Evolutionary conservation across 2,329 filamentous ascomycete species (phyloP), one percentile per base, ranked within the genome.

Genomic region (Tolypocladium amazonense): DNA sequence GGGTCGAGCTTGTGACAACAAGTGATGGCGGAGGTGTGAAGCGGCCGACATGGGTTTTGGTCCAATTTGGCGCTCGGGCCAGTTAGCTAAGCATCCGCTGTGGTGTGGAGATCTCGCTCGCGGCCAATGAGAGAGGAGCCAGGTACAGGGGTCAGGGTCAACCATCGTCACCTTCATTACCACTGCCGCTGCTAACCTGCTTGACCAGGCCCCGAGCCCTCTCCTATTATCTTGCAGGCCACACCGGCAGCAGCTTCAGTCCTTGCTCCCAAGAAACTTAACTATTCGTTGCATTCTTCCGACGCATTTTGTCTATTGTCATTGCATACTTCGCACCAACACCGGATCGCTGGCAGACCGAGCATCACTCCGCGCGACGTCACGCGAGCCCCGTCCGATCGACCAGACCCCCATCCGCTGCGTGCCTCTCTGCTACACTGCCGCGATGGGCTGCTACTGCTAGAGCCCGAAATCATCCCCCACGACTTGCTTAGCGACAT

Each of bases 391-490:
- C 12, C 15, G 23, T 23, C 55, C 30, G 8, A 15, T 35, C 50
- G 33, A 39, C 8, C 50, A 33, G 35, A 25, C 9, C 37, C 45
- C 56, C 47, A 60, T n/a, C 30, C n/a, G 12, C 27, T 38, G 38
- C 57, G 58, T 56, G 56, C 62, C 61, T 20, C 9, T 38, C 41
- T 35, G 4, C n/a, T 30, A 14, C 41, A 33, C 39, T 45, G 62
- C 56, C 63, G 69, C 63, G 63, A 72, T 73, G 70, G 56, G 63
- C 64, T 61, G 58, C 63, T 56, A 61, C 60, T 66, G 56, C 61
- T 71, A 66, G 60, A 47, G 18, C 4, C 9, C 12, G 37, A 11
- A 35, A 27, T 35, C 12, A 35, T 56, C 33, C 23, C 41, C 15
- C 53, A 43, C 41, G 53, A 43, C 30, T 11, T 23, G n/a, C 23